phyloP scores from a whole-genome alignment of 2,329 filamentous ascomycete genomes.

The Fusarium caatingaense region DNA sequence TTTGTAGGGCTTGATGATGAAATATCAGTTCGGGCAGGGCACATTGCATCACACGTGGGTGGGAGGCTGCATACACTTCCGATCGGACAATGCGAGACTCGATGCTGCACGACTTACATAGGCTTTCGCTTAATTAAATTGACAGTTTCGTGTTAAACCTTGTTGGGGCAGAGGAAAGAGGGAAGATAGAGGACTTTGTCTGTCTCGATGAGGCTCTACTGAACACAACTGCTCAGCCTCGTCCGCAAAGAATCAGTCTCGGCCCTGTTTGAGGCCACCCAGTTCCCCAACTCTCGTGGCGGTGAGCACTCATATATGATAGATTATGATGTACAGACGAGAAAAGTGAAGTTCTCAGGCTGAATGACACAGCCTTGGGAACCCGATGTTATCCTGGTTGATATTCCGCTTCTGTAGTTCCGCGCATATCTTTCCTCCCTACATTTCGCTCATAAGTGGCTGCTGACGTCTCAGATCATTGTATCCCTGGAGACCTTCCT shows the following conservation, averaged over 20 bases:
- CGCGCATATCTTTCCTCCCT: not conserved
- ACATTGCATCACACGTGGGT: not conserved
- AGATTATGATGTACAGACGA: not conserved
- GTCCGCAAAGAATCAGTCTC: not conserved
- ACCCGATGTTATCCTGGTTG: not conserved
- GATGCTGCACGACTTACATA: slow-evolving; percentile 15
- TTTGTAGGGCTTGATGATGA: not conserved
- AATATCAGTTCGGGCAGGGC: not conserved
- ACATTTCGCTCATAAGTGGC: not conserved
- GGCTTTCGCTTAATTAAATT: slow-evolving; percentile 4
- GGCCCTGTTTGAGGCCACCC: slow-evolving; percentile 21
- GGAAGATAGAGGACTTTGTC: not conserved
- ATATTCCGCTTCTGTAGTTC: not conserved
- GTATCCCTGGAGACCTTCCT: not conserved
- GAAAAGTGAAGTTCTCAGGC: not conserved
- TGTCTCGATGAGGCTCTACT: slow-evolving; percentile 11
- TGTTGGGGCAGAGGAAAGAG: not conserved
- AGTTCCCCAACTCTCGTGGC: not conserved
- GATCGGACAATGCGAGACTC: slow-evolving; percentile 9
- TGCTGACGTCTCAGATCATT: not conserved
- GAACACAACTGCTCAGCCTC: slow-evolving; percentile 6
- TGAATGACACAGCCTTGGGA: not conserved
- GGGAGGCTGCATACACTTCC: slow-evolving; percentile 7
- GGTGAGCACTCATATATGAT: slow-evolving; percentile 4
- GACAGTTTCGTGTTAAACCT: not conserved